Base-by-base conservation (phyloP, 345 rosid species). In the Noccaea bulbosa region DNA sequence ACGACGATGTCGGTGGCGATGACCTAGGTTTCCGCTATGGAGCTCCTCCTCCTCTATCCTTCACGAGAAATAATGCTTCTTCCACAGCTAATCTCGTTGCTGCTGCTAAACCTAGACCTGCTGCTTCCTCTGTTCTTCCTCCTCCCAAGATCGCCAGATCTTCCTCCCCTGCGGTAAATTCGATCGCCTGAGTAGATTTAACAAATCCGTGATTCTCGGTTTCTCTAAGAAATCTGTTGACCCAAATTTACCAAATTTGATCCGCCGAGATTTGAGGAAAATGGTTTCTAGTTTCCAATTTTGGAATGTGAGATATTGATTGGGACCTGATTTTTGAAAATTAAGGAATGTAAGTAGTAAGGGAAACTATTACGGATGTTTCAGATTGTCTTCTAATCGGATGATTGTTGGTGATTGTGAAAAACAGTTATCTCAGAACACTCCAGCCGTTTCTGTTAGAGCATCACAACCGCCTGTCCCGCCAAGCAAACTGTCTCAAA, bases 1-100 rank as follows among this genome's bases (percentile, higher is more conserved):
- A 81, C 14, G 87, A 78, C 5, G 88, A 51, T 37, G 45, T 73
- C 72, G 78, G 78, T 44, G 69, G 58, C 39, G 94, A 83, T 62
- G 96, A 89, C 66, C 86, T 88, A 70, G 93, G 84, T 39, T 91
- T 91, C 80, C 88, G 95, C 11, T 94, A 89, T 74, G 85, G 87
- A 48, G 96, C 88, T 55, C 95, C 91, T 77, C 94, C 97, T 52
- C 93, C 96, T 27, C 75, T 87, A 5, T 80, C 97, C 11, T 81
- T 86, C 59, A 79, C 88, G 38, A 83, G 92, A 57, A 86, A 78
- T 8, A 67, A 67, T 49, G 68, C 74, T 70, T 40, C 74, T 37
- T 46, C 72, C 39, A 39, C 53, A 10, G 33, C 16, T 33, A 47
- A 20, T 20, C 6, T 51, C 56, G 6, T 27, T 52, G 17, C 57